Evolutionary conservation across 1,284 basidiomycete genomes (phyloP).

Genomic region (Cryptococcus sp.): DNA sequence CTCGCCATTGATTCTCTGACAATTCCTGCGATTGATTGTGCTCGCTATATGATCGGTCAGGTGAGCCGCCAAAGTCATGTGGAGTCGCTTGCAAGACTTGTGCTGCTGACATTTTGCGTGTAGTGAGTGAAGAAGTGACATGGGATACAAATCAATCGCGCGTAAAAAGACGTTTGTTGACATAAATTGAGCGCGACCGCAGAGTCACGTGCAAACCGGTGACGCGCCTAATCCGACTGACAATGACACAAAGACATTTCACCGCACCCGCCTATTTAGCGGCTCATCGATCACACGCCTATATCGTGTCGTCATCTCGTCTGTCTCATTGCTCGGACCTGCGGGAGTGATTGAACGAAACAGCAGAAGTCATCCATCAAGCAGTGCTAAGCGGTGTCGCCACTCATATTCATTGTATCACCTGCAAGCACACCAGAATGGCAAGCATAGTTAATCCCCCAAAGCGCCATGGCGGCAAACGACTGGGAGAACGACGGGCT

Average conservation of each 20-base stretch:
- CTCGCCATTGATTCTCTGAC: slow-evolving; percentile 29
- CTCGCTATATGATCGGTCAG: slow-evolving; percentile 18
- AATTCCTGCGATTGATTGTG: slow-evolving; percentile 19
- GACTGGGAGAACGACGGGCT: slow-evolving; percentile 28
- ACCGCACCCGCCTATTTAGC: background rate
- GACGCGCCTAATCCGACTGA: too few relatives aligned
- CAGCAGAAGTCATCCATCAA: background rate
- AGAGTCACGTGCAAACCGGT: background rate
- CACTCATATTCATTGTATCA: too few relatives aligned
- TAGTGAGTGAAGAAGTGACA: background rate
- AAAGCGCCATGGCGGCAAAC: slow-evolving; percentile 31
- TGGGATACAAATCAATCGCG: slow-evolving; percentile 14
- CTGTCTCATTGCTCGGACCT: background rate
- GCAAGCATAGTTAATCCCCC: slow-evolving; percentile 13
- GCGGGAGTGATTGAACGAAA: background rate
- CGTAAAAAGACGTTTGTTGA: slow-evolving; percentile 4
- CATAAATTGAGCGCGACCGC: background rate
- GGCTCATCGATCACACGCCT: background rate
- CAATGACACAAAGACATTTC: background rate
- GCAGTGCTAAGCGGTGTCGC: too few relatives aligned
- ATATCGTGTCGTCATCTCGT: background rate
- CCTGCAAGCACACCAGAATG: slow-evolving; percentile 7
- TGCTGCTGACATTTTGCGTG: slow-evolving; percentile 7
- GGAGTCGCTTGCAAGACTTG: background rate
- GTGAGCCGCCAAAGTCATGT: slow-evolving; percentile 4